Percentiles rank a stretch among this genome's conserved stretches.
Conservation (phyloP, 1,139 yeast genomes). For the Nakaseomyces sp. region DNA sequence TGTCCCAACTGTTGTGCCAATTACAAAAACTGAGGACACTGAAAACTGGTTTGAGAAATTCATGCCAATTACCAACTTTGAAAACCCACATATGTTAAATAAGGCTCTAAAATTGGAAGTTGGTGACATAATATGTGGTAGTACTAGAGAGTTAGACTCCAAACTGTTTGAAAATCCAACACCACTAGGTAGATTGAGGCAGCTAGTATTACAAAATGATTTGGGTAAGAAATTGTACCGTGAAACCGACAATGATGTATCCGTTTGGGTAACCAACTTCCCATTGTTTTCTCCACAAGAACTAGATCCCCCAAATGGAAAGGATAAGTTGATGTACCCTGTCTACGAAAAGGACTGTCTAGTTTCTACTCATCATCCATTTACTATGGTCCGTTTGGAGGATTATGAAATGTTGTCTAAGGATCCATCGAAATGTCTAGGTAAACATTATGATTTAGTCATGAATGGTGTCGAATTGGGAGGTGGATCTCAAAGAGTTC, state of each 20-base stretch:
- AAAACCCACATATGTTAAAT: conserved; percentile 32
- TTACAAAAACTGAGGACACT: conserved; percentile 36
- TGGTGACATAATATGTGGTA: conserved; percentile 71
- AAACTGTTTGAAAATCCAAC: conserved; percentile 79
- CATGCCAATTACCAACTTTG: conserved; percentile 28
- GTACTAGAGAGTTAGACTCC: conserved; percentile 54
- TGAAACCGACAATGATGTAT: conserved; percentile 37
- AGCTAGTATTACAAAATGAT: conserved; percentile 52
- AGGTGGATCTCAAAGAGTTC: conserved; percentile 95
- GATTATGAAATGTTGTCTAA: conserved; percentile 51
- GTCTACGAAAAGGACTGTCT: conserved; percentile 40
- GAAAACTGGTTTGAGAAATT: conserved; percentile 40
- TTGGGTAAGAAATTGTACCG: conserved; percentile 22
- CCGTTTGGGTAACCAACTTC: conserved; percentile 80
- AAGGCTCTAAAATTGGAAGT: conserved; percentile 37
- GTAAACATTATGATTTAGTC: conserved; percentile 93
- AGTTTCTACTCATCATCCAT: conserved; percentile 90
- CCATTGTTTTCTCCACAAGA: conserved; percentile 81
- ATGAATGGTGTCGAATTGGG: conserved; percentile 93
- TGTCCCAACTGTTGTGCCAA: conserved; percentile 48
- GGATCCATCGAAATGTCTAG: conserved; percentile 60
- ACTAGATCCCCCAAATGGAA: conserved; percentile 14
- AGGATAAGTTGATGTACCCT: conserved; percentile 43
- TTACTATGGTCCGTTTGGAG: conserved; percentile 75
- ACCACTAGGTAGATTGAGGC: conserved; percentile 82